Evolutionary conservation across 148 eudicot species (phyloP).

Genomic region (Fagopyrum esculentum): DNA sequence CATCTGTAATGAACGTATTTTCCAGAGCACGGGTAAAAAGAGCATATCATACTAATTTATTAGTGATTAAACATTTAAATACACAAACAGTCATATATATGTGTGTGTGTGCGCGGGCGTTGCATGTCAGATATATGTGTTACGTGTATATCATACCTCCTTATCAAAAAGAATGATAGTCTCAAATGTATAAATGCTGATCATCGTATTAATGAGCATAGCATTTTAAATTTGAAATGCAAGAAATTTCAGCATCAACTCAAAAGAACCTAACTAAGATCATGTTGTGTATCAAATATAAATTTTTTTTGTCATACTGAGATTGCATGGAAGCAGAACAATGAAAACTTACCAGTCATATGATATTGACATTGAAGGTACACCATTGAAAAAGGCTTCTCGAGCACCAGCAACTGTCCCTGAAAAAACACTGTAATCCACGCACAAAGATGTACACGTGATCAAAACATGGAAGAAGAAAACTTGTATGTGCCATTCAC

Average conservation of each 20-base stretch:
- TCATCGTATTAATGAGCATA: background rate
- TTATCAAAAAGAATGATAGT: background rate
- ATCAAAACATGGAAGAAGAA: background rate
- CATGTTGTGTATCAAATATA: background rate
- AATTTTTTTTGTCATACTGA: background rate
- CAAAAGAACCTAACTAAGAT: background rate
- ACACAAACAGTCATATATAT: no score
- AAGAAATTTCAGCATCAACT: background rate
- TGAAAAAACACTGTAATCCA: slow-evolving; percentile 19
- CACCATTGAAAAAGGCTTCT: slow-evolving; percentile 66
- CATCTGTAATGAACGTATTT: background rate
- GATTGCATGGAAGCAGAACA: background rate
- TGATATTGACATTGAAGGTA: slow-evolving; percentile 77
- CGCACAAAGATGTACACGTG: no score
- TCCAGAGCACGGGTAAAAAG: background rate
- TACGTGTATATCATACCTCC: background rate
- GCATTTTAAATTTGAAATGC: background rate
- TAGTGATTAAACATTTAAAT: background rate
- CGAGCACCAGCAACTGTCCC: slow-evolving; percentile 99
- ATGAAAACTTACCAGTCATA: slow-evolving; percentile 61
- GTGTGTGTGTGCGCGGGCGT: no score
- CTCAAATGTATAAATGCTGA: background rate
- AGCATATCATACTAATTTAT: background rate
- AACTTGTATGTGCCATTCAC: background rate
- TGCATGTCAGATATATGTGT: no score